These are phyloP conservation scores for Discostella stelligeroides DNA, from an alignment of 108 stramenopile genomes.

Conservation along the genomic window DNA sequence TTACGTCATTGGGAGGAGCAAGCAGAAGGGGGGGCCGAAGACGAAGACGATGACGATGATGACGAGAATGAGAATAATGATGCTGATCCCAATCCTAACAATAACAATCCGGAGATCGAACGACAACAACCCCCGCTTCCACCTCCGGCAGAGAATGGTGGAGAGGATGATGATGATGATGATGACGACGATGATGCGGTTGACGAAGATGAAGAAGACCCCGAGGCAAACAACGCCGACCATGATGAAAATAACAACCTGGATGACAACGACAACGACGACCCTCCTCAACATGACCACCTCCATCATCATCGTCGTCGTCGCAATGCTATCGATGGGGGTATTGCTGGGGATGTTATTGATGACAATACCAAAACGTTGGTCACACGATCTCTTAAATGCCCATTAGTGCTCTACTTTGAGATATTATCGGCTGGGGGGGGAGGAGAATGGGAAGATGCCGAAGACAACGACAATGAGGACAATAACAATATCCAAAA, in stretches of 20 bases:
- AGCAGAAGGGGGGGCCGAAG: too few relatives aligned
- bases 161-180: slow-evolving; percentile 18
- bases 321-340: slow-evolving; percentile 41
- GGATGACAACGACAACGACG: neutral
- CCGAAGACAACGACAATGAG: neutral
- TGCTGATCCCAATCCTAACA: slow-evolving; percentile 10
- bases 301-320: too few relatives aligned
- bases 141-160: slow-evolving; percentile 12
- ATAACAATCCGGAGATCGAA: slow-evolving; percentile 7
- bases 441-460: neutral
- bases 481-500: slow-evolving; percentile 11
- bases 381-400: slow-evolving; percentile 34
- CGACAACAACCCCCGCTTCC: neutral
- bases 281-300: too few relatives aligned
- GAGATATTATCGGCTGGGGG: neutral
- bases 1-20: slow-evolving; percentile 7
- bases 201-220: slow-evolving; percentile 28
- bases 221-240: slow-evolving; percentile 21
- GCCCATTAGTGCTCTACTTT: slow-evolving; percentile 35
- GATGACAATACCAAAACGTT: slow-evolving; percentile 23
- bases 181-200: slow-evolving; percentile 16
- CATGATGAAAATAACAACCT: slow-evolving; percentile 25
- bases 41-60: slow-evolving; percentile 30
- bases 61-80: slow-evolving; percentile 32
- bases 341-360: slow-evolving; percentile 46